These are phyloP conservation scores for Sorghum bicolor DNA, from an alignment of 176 grass and related monocot genomes.

Conservation along the genomic window DNA sequence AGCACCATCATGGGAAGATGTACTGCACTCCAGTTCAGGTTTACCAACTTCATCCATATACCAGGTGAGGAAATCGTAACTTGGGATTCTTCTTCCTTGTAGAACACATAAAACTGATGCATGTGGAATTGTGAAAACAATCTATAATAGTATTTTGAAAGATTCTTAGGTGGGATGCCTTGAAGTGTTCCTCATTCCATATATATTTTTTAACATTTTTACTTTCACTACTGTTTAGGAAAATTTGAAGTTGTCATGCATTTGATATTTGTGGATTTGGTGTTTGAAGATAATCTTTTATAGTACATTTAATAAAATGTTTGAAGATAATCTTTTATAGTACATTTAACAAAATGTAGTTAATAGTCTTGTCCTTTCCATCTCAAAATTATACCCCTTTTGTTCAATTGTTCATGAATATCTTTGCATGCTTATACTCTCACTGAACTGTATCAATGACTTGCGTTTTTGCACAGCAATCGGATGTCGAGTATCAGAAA, in stretches of 20 bases:
- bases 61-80: slow-evolving; percentile 40
- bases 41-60: slow-evolving; percentile 42
- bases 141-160: not conserved
- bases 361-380: not conserved
- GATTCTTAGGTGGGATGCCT: not conserved
- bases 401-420: not conserved
- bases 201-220: not conserved
- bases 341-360: not conserved
- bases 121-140: not conserved
- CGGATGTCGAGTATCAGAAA: slow-evolving; percentile 34
- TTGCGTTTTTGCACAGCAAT: slow-evolving; percentile 45
- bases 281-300: not conserved
- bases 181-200: not conserved
- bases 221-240: not conserved
- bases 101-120: not conserved
- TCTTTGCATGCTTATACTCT: slow-evolving; percentile 20
- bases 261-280: not conserved
- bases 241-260: slow-evolving; percentile 1
- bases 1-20: slow-evolving; percentile 86
- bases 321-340: not conserved
- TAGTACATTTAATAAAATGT: not conserved
- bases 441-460: slow-evolving; percentile 22
- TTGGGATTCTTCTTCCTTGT: not conserved
- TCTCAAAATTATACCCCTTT: not conserved
- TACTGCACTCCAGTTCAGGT: slow-evolving; percentile 57